These are phyloP conservation scores for Phytophthora hybrid DNA, from an alignment of 352 stramenopile genomes.

Conservation along the genomic window DNA sequence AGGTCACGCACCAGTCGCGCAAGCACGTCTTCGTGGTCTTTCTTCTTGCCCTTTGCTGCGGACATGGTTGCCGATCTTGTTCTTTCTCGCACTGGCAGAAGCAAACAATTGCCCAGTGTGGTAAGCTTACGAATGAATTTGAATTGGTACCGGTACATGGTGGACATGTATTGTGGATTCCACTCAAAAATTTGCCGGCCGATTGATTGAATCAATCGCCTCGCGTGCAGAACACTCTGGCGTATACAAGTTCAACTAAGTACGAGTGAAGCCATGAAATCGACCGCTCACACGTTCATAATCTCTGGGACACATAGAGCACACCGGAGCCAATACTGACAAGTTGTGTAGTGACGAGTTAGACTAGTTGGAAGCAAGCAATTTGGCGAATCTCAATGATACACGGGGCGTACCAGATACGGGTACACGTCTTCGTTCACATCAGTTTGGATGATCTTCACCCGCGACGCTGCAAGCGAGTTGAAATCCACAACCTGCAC, in stretches of 20 bases:
- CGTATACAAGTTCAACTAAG: too few species aligned
- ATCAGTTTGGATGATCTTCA: constrained; percentile 84
- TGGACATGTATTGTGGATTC: too few species aligned
- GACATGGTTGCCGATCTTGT: constrained; percentile 11
- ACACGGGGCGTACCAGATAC: constrained; percentile 66
- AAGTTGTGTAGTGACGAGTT: constrained; percentile 53
- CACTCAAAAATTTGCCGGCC: too few species aligned
- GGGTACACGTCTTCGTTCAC: constrained; percentile 85
- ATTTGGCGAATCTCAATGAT: not conserved
- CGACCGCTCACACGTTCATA: constrained; percentile 98
- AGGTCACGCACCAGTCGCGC: constrained; percentile 36
- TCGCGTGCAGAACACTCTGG: too few species aligned
- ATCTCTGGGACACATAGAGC: constrained; percentile 91
- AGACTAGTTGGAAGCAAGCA: not conserved
- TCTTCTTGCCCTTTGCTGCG: constrained; percentile 22
- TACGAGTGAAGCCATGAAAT: too few species aligned
- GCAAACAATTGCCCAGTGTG: constrained; percentile 13
- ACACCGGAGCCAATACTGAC: constrained; percentile 99
- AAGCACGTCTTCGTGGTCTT: constrained; percentile 33
- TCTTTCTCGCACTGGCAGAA: constrained; percentile 18
- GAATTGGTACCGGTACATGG: constrained; percentile 1
- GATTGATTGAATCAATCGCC: too few species aligned
- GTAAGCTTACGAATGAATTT: constrained; percentile 9
- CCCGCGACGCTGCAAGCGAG: constrained; percentile 73
- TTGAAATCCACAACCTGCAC: constrained; percentile 83